phyloP scores from a whole-genome alignment of 345 rosid species.

The Populus alba region DNA sequence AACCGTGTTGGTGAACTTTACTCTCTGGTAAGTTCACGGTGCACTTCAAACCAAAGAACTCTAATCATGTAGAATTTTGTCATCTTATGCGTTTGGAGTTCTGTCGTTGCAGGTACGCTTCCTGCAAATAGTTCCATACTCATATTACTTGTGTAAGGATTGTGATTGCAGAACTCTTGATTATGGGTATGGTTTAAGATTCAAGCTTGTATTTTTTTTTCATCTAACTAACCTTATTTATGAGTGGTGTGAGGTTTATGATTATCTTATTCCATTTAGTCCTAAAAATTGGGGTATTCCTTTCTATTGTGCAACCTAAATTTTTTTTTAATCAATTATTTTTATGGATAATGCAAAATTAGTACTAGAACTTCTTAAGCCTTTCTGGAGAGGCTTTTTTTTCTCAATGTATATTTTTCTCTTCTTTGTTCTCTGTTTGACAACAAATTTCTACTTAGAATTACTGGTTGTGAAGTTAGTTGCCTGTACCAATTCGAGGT shows the following conservation, averaged over 20 bases:
- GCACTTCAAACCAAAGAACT: conserved; percentile 10
- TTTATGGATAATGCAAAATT: no score
- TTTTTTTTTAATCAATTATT: no score
- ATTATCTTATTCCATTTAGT: no score
- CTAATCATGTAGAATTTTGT: conserved; percentile 13
- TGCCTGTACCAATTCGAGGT: background rate
- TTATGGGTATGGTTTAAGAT: conserved; percentile 53
- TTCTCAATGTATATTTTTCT: background rate
- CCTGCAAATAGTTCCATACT: conserved; percentile 79
- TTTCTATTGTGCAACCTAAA: background rate
- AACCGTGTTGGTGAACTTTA: conserved; percentile 98
- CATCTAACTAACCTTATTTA: background rate
- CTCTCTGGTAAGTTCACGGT: conserved; percentile 64
- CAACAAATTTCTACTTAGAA: background rate
- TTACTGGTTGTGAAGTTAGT: background rate
- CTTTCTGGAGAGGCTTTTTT: background rate
- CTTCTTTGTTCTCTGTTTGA: background rate
- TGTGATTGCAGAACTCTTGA: conserved; percentile 91
- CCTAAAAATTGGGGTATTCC: background rate
- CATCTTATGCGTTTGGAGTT: conserved; percentile 19
- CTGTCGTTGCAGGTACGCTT: conserved; percentile 70
- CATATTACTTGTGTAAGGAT: conserved; percentile 91
- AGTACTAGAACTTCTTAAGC: no score
- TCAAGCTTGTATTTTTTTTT: background rate
- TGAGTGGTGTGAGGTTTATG: background rate